Conservation (phyloP, 805 yeast genomes). For the Saccharomyces kudriavzevii region DNA sequence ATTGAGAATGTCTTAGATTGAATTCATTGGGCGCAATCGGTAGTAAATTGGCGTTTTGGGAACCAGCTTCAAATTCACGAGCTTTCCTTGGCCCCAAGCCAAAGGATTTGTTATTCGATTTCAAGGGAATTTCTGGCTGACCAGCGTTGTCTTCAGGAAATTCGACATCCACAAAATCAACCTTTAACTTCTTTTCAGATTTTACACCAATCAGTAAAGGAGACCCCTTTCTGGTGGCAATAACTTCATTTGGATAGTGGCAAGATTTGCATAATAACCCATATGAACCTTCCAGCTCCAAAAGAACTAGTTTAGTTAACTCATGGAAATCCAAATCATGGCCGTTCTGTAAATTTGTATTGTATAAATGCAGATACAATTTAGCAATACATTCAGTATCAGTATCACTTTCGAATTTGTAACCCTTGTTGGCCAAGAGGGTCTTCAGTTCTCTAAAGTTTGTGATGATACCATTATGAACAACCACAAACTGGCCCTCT, state of each 20-base stretch:
- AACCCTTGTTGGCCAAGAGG: constrained; percentile 71
- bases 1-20: constrained; percentile 75
- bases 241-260: constrained; percentile 91
- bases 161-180: constrained; percentile 96
- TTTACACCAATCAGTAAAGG: constrained; percentile 96
- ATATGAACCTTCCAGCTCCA: constrained; percentile 94
- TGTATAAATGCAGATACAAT: constrained; percentile 83
- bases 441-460: constrained; percentile 88
- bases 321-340: constrained; percentile 80
- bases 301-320: constrained; percentile 82
- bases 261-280: constrained; percentile 87
- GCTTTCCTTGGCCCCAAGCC: not conserved
- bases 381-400: constrained; percentile 98
- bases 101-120: not conserved
- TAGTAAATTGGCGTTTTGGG: constrained; percentile 26
- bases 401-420: constrained; percentile 79
- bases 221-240: constrained; percentile 97
- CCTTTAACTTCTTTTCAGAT: constrained; percentile 89
- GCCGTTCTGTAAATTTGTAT: constrained; percentile 63
- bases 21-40: constrained; percentile 50
- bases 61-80: not conserved
- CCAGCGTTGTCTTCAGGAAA: constrained; percentile 59
- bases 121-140: constrained; percentile 27
- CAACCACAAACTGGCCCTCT: constrained; percentile 76
- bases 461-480: constrained; percentile 97